These are phyloP conservation scores for Alliaria petiolata DNA, from an alignment of 345 rosid genomes.

Conservation along the genomic window DNA sequence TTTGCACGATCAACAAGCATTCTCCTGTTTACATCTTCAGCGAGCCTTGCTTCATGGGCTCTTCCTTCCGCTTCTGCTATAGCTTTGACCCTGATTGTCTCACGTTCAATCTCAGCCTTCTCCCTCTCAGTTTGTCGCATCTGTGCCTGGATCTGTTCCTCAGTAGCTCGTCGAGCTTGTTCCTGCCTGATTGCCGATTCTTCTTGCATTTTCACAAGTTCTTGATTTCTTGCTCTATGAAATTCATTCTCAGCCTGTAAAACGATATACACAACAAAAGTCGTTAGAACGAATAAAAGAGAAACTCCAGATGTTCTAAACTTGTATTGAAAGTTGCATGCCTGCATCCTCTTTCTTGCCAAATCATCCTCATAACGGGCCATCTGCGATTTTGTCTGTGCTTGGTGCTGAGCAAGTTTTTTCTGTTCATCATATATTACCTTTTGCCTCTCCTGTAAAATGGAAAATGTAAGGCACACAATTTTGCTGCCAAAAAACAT, in stretches of 20 bases:
- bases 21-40: constrained; percentile 95
- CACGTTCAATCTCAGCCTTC: constrained; percentile 96
- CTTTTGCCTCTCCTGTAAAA: constrained; percentile 82
- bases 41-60: constrained; percentile 95
- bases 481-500: not conserved
- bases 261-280: not conserved
- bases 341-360: constrained; percentile 99
- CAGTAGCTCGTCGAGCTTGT: constrained; percentile 92
- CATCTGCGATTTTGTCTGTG: constrained; percentile 97
- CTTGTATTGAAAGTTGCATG: constrained; percentile 28
- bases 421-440: constrained; percentile 91
- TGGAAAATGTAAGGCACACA: constrained; percentile 13
- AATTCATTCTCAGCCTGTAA: constrained; percentile 85
- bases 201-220: constrained; percentile 93
- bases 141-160: constrained; percentile 97
- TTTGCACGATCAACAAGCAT: constrained; percentile 91
- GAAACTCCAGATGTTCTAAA: not conserved
- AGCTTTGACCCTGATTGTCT: constrained; percentile 88
- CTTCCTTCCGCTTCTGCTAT: constrained; percentile 99
- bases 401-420: constrained; percentile 84
- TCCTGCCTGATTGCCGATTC: constrained; percentile 90
- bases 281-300: constrained; percentile 9
- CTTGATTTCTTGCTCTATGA: constrained; percentile 90
- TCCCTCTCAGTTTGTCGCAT: constrained; percentile 91
- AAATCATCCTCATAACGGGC: constrained; percentile 93